These are phyloP conservation scores for Rhizophora mangle DNA, from an alignment of 345 rosid genomes.

Conservation along the genomic window DNA sequence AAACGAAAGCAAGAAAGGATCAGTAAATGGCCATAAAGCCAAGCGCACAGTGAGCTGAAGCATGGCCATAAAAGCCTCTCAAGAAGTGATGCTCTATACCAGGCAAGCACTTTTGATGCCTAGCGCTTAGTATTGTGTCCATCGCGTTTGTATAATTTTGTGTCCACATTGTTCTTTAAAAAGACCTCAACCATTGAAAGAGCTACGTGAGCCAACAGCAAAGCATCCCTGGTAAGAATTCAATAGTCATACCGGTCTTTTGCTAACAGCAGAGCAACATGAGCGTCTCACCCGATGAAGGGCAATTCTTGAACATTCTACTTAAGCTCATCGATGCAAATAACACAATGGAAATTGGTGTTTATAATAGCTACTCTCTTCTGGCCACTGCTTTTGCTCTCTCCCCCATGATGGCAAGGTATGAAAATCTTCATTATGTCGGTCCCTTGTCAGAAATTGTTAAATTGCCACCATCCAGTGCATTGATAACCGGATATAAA, in stretches of 20 bases:
- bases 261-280: conserved; percentile 53
- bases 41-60: background rate
- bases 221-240: conserved; percentile 80
- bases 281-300: conserved; percentile 97
- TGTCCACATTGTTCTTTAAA: background rate
- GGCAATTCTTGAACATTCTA: conserved; percentile 91
- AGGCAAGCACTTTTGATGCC: background rate
- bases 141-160: background rate
- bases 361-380: conserved; percentile 96
- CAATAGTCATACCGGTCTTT: too few relatives aligned
- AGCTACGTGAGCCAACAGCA: conserved; percentile 83
- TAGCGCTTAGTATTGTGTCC: background rate
- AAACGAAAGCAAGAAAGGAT: background rate
- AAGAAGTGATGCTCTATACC: conserved; percentile 11
- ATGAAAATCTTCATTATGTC: background rate
- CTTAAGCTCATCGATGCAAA: conserved; percentile 89
- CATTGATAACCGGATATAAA: too few relatives aligned
- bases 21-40: background rate
- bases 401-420: conserved; percentile 90
- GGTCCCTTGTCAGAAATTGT: too few relatives aligned
- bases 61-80: background rate
- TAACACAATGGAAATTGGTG: conserved; percentile 99
- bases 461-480: too few relatives aligned
- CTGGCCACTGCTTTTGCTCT: conserved; percentile 91
- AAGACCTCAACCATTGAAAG: conserved; percentile 88